A percentile compares a stretch with the other conserved stretches of the same genome.
Evolutionary conservation across 257 asterid genomes (phyloP).

Genomic region (Nemophila menziesii): DNA sequence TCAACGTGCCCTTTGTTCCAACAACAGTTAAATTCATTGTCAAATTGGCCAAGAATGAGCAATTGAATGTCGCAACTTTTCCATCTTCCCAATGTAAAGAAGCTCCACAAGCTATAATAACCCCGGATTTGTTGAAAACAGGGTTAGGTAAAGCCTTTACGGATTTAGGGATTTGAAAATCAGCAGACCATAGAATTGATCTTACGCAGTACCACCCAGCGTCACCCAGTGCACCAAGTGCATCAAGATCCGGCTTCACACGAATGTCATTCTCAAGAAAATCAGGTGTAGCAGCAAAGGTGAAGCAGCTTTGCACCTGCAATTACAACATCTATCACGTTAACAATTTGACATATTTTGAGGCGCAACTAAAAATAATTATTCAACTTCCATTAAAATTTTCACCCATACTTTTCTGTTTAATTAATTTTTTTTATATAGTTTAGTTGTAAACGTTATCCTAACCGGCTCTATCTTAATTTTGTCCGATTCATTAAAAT

Average conservation of each 20-base stretch:
- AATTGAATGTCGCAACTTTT: slow-evolving; percentile 51
- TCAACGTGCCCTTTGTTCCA: slow-evolving; percentile 46
- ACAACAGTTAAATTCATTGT: slow-evolving; percentile 47
- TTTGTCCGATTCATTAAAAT: no score
- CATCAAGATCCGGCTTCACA: slow-evolving; percentile 55
- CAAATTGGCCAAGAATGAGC: slow-evolving; percentile 53
- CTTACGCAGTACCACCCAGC: slow-evolving; percentile 66
- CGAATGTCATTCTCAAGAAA: slow-evolving; percentile 54
- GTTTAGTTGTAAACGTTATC: no score
- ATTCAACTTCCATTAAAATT: no score
- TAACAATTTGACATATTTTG: no score
- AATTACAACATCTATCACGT: no score
- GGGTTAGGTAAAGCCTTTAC: slow-evolving; percentile 42
- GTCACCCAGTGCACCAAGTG: slow-evolving; percentile 70
- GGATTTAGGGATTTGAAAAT: slow-evolving; percentile 47
- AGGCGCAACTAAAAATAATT: no score
- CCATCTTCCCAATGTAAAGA: slow-evolving; percentile 59
- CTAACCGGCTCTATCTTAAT: no score
- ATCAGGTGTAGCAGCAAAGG: slow-evolving; percentile 24
- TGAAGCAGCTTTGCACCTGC: slow-evolving; percentile 47
- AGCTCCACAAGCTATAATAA: slow-evolving; percentile 54
- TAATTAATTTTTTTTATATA: no score
- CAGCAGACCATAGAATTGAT: slow-evolving; percentile 59
- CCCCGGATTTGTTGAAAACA: slow-evolving; percentile 35
- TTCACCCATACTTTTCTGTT: no score